Base-by-base conservation (phyloP, 2,329 filamentous ascomycete genomes). In the Penicillium sp. region DNA sequence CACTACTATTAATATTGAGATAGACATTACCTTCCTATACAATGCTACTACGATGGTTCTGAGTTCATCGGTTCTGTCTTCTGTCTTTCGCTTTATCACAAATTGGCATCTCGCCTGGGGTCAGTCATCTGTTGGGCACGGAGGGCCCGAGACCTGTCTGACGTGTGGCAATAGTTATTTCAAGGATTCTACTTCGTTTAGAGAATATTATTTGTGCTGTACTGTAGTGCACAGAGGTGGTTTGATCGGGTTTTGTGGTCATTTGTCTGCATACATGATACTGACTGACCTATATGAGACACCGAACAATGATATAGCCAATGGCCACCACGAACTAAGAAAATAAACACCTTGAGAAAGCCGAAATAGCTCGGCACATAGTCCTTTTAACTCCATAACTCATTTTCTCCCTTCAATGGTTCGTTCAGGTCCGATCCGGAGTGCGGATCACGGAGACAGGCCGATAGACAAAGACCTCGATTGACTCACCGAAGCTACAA, bases 401-500 rank as follows among this genome's bases (percentile, higher is more conserved):
- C 6, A 8, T 10, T 42, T 14, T 13, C 14, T 18, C 40, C 27
- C 16, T 6, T 5, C 10, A 33, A 13, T 34, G 40, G 7, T n/a
- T n/a, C 4, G 5, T 9, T 8, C 1, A n/a, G 16, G 28, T 22
- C 2, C 10, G 14, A 22, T 34, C 11, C 38, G 25, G 37, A 29
- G 8, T 28, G 25, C 30, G 27, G 38, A 40, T 29, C 40, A 30
- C 41, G 41, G 41, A 50, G 41, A 30, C 41, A 33, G 27, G n/a
- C 46, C 46, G 46, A 49, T 16, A 18, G 22, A 25, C 22, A 4
- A 25, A 22, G 29, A 30, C 25, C 50, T 57, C 42, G 25, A 50
- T 60, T 60, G 58, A 56, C 55, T 60, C 58, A 61, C 58, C 58
- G 58, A 56, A 36, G 39, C 31, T 16, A n/a, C 4, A 13, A 35